These are phyloP conservation scores for Glycine tomentella DNA, from an alignment of 306 rosid species.

Conservation along the genomic window DNA sequence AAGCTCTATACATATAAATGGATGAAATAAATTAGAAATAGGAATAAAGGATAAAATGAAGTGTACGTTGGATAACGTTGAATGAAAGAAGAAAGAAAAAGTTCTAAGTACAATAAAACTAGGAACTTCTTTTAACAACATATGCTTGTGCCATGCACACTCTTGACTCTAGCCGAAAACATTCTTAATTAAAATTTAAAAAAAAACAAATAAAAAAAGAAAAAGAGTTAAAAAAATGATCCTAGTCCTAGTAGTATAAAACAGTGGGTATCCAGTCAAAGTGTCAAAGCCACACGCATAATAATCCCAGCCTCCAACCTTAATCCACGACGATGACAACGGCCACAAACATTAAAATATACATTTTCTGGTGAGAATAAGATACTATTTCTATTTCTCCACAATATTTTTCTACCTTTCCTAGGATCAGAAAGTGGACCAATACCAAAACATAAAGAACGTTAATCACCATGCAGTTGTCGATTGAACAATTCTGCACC, in stretches of 20 bases:
- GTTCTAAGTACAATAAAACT: neutral
- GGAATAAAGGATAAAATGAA: neutral
- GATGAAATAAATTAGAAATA: neutral
- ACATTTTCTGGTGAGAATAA: constrained; percentile 39
- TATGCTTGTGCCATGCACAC: constrained; percentile 9
- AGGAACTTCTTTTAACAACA: neutral
- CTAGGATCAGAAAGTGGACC: constrained; percentile 21
- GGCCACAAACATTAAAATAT: constrained; percentile 37
- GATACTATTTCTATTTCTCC: neutral
- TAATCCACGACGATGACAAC: constrained; percentile 48
- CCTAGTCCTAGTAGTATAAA: constrained; percentile 12
- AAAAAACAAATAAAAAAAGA: no score
- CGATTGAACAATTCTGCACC: neutral
- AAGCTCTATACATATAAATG: neutral
- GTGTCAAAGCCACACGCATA: constrained; percentile 47
- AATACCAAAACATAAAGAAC: neutral
- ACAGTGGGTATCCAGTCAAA: constrained; percentile 43
- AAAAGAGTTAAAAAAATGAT: neutral
- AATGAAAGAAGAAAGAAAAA: neutral
- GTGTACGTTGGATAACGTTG: neutral
- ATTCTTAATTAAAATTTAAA: neutral
- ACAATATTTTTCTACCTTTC: neutral
- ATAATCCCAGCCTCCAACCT: constrained; percentile 11
- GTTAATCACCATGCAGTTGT: neutral
- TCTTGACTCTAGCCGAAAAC: neutral